Evolutionary conservation across 2,329 filamentous ascomycete species (phyloP).

Genomic region (Trichoderma aggressivum): DNA sequence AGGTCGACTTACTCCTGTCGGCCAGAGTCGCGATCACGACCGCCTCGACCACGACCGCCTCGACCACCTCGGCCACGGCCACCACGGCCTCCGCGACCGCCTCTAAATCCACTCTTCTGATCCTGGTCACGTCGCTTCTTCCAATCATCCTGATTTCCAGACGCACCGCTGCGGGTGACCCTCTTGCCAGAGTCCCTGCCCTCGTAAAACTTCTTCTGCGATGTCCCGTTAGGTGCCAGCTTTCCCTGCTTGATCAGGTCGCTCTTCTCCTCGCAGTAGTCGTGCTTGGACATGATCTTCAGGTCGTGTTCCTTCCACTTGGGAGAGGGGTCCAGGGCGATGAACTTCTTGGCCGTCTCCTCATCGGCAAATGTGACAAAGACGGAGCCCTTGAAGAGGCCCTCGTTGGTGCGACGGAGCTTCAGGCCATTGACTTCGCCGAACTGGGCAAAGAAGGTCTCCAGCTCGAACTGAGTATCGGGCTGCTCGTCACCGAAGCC

Average conservation of each 20-base stretch:
- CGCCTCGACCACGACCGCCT: slow-evolving; percentile 42
- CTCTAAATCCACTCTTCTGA: slow-evolving; percentile 57
- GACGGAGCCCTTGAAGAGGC: slow-evolving; percentile 90
- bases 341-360: slow-evolving; percentile 75
- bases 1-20: slow-evolving; percentile 24
- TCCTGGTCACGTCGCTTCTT: slow-evolving; percentile 62
- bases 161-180: slow-evolving; percentile 40
- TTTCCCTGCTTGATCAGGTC: slow-evolving; percentile 68
- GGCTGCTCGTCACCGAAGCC: slow-evolving; percentile 85
- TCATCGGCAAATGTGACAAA: slow-evolving; percentile 88
- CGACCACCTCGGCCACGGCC: slow-evolving; percentile 42
- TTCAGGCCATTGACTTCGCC: slow-evolving; percentile 79
- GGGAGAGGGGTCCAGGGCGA: slow-evolving; percentile 75
- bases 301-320: slow-evolving; percentile 79
- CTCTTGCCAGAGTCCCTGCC: slow-evolving; percentile 40
- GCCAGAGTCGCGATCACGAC: slow-evolving; percentile 30
- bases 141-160: slow-evolving; percentile 56
- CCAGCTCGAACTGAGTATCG: slow-evolving; percentile 87
- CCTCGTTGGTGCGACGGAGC: slow-evolving; percentile 71
- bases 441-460: slow-evolving; percentile 82
- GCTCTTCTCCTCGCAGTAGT: slow-evolving; percentile 77
- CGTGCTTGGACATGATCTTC: slow-evolving; percentile 80
- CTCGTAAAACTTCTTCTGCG: slow-evolving; percentile 47
- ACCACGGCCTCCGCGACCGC: slow-evolving; percentile 44
- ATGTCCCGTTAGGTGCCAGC: slow-evolving; percentile 54